These are phyloP conservation scores for Lotus japonicus DNA, from an alignment of 306 rosid species.

Conservation along the genomic window DNA sequence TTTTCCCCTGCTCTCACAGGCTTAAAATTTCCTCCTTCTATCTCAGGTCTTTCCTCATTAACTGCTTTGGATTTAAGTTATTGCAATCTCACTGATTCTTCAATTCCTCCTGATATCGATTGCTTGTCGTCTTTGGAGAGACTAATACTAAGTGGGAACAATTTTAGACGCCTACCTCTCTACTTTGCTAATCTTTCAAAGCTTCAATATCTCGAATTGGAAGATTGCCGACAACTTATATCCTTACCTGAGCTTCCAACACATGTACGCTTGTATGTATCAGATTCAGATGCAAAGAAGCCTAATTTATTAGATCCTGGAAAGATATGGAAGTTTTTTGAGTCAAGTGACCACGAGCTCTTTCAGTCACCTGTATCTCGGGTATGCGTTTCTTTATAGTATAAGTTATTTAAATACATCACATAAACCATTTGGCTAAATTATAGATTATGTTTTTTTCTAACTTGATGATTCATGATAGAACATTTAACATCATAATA, in stretches of 20 bases:
- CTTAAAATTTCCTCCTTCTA: background rate
- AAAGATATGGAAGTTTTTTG: constrained; percentile 14
- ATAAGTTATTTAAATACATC: too few relatives aligned
- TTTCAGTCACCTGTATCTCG: background rate
- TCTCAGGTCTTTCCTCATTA: background rate
- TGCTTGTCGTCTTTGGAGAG: constrained; percentile 4
- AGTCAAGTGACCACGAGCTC: background rate
- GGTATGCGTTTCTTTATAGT: background rate
- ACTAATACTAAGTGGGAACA: constrained; percentile 12
- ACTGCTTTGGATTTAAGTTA: background rate
- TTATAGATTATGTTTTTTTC: too few relatives aligned
- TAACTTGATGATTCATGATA: too few relatives aligned
- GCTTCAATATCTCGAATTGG: constrained; percentile 6
- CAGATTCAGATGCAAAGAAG: background rate
- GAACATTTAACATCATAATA: too few relatives aligned
- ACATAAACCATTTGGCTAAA: too few relatives aligned
- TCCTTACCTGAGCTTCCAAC: background rate
- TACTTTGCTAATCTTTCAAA: constrained; percentile 12
- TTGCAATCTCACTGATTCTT: background rate
- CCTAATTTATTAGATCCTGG: constrained; percentile 2
- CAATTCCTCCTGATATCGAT: background rate
- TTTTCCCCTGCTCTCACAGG: too few relatives aligned
- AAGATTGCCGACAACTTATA: background rate
- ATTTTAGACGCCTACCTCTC: background rate
- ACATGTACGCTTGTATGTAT: background rate